phyloP scores from a whole-genome alignment of 768 basidiomycete species.

The Xerocomellus chrysenteron region DNA sequence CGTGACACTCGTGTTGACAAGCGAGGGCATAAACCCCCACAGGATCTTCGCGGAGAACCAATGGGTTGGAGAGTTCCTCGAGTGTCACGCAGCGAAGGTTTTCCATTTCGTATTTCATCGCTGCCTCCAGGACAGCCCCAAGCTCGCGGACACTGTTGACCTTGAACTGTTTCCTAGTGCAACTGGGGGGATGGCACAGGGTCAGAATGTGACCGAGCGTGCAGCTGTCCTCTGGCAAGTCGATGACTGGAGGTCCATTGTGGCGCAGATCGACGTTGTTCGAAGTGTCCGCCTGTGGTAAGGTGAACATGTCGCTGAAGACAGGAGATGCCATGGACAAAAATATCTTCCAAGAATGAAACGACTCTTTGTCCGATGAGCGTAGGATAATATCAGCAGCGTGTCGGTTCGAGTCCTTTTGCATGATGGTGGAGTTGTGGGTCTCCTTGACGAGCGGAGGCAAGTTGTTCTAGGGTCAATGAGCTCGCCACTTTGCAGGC shows the following conservation, averaged over 20 bases:
- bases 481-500: no score
- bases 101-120: conserved; percentile 20
- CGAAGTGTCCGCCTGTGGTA: conserved; percentile 3
- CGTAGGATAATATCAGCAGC: conserved; percentile 15
- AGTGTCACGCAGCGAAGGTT: not conserved
- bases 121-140: conserved; percentile 4
- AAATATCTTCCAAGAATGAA: conserved; percentile 8
- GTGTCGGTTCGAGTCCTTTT: not conserved
- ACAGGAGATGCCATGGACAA: conserved; percentile 12
- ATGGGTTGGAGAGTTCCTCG: not conserved
- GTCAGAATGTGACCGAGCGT: conserved; percentile 7
- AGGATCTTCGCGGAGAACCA: conserved; percentile 3
- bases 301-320: conserved; percentile 14
- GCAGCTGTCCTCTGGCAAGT: conserved; percentile 12
- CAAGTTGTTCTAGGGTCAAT: not conserved
- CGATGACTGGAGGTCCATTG: conserved; percentile 3
- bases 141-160: not conserved
- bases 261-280: not conserved
- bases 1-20: conserved; percentile 1
- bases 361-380: conserved; percentile 6
- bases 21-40: conserved; percentile 11
- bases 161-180: not conserved
- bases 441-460: not conserved
- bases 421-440: conserved; percentile 9
- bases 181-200: conserved; percentile 8